Evolutionary conservation across 2,329 filamentous ascomycete species (phyloP).

Genomic region (Passalora sequoiae): DNA sequence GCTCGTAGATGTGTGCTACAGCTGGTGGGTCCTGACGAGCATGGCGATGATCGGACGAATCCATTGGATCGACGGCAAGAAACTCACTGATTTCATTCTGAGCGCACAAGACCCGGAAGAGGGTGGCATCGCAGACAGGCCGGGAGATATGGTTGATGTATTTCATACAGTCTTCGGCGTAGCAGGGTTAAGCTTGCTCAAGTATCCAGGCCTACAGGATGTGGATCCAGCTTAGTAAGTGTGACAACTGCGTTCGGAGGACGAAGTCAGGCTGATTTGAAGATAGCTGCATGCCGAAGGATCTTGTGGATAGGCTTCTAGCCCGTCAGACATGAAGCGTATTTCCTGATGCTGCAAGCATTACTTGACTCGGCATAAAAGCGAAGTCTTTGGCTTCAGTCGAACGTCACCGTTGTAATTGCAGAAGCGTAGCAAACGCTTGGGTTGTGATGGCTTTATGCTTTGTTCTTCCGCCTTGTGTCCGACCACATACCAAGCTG

Average conservation of each 20-base stretch:
- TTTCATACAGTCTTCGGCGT: constrained; percentile 92
- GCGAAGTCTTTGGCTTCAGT: too few species aligned
- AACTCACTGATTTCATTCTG: constrained; percentile 76
- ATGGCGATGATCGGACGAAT: constrained; percentile 80
- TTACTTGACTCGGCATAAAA: too few species aligned
- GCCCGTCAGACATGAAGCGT: constrained; percentile 27
- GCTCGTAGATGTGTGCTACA: constrained; percentile 94
- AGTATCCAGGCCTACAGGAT: constrained; percentile 67
- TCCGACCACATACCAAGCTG: too few species aligned
- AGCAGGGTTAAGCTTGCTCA: constrained; percentile 78
- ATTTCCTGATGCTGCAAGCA: too few species aligned
- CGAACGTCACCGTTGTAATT: background rate
- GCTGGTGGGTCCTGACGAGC: constrained; percentile 96
- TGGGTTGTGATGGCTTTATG: too few species aligned
- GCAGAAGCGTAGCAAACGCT: too few species aligned
- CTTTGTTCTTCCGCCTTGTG: too few species aligned
- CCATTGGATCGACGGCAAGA: constrained; percentile 87
- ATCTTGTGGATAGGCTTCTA: constrained; percentile 57
- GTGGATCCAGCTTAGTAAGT: constrained; percentile 83
- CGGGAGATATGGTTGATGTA: constrained; percentile 92
- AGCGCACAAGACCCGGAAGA: constrained; percentile 77
- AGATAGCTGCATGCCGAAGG: constrained; percentile 51
- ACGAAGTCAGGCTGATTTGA: background rate
- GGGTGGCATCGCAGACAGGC: constrained; percentile 84
- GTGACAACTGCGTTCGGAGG: constrained; percentile 5